Percentiles rank a stretch among this genome's conserved stretches.
Conservation (phyloP, 2,329 filamentous ascomycete genomes). For the Pseudopithomyces maydicus region DNA sequence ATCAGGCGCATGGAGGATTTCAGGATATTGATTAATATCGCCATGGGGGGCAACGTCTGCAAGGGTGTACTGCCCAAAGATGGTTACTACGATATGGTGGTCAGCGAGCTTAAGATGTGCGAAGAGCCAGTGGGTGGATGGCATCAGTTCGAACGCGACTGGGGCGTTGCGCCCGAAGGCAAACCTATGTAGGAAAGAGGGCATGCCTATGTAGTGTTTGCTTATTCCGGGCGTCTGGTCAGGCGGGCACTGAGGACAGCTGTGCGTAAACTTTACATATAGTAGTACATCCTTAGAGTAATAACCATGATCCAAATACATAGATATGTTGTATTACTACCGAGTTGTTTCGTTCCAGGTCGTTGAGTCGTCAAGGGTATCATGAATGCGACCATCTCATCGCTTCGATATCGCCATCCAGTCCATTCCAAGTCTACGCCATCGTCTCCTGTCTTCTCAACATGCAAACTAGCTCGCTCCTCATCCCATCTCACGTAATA, state of each 20-base stretch:
- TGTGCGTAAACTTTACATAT: neutral
- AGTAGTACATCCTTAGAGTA: neutral
- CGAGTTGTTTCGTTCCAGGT: neutral
- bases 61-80: slow-evolving; percentile 57
- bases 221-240: neutral
- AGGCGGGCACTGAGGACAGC: neutral
- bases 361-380: slow-evolving; percentile 8
- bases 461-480: neutral
- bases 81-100: slow-evolving; percentile 62
- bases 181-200: slow-evolving; percentile 30
- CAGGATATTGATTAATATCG: slow-evolving; percentile 63
- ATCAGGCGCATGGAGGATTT: slow-evolving; percentile 62
- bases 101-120: slow-evolving; percentile 58
- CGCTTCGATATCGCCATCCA: neutral
- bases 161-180: slow-evolving; percentile 44
- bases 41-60: slow-evolving; percentile 66
- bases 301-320: neutral
- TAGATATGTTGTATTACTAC: neutral
- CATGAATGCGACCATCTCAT: slow-evolving; percentile 1
- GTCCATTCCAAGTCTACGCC: neutral
- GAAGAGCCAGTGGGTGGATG: slow-evolving; percentile 62
- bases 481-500: neutral
- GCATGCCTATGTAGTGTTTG: neutral
- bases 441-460: neutral
- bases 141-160: slow-evolving; percentile 60